Conservation (phyloP, 495 filamentous ascomycete species). For the Annulohypoxylon nitens region DNA sequence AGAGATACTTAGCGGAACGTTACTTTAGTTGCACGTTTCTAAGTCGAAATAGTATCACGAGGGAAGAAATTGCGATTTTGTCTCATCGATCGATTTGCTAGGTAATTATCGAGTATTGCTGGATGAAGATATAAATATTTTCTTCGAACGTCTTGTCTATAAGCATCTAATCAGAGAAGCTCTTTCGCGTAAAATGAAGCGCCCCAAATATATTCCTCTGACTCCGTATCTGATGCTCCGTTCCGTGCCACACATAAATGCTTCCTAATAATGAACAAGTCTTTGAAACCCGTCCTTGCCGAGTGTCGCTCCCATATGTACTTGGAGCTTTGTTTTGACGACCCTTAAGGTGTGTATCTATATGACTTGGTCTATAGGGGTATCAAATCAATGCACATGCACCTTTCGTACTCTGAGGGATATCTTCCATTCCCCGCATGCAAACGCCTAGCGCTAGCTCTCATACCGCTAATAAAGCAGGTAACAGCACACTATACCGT, state of each 20-base stretch:
- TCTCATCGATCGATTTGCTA: neutral
- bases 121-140: neutral
- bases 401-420: conserved; percentile 26
- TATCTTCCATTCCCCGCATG: conserved; percentile 3
- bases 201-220: conserved; percentile 5
- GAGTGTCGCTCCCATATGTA: neutral
- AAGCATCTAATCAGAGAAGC: conserved; percentile 1
- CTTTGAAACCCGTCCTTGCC: conserved; percentile 15
- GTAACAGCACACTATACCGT: conserved; percentile 7
- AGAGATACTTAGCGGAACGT: neutral
- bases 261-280: conserved; percentile 22
- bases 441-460: conserved; percentile 5
- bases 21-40: neutral
- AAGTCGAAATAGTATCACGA: conserved; percentile 4
- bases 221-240: conserved; percentile 19
- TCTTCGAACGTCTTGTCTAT: neutral
- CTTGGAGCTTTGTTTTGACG: conserved; percentile 3
- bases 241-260: conserved; percentile 19
- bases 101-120: neutral
- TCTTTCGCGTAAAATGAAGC: neutral
- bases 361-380: conserved; percentile 46
- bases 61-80: conserved; percentile 1
- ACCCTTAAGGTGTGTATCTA: conserved; percentile 24
- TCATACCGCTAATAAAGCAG: conserved; percentile 19
- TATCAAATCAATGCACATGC: conserved; percentile 48